A percentile compares a stretch with the other conserved stretches of the same genome.
Conservation (phyloP, 179 eudicot genomes). For the Drosera spatulata region DNA sequence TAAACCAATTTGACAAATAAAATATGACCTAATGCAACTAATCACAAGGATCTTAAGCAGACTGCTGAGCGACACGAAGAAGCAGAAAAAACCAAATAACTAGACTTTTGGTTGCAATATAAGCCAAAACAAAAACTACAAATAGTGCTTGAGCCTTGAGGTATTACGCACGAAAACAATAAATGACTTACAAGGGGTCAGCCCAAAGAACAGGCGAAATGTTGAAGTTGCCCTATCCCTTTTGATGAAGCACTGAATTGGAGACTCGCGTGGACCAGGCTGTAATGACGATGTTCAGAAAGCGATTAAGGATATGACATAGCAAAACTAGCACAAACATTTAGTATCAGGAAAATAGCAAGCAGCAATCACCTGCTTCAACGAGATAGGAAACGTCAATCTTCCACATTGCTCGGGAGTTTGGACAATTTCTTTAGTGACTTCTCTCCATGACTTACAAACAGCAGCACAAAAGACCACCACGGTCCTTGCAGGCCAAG, state of each 20-base stretch:
- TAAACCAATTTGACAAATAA: no score
- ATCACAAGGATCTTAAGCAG: no score
- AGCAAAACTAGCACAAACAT: neutral
- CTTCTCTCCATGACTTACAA: conserved; percentile 84
- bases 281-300: conserved; percentile 16
- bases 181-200: conserved; percentile 59
- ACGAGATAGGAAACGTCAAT: conserved; percentile 86
- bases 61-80: no score
- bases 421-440: conserved; percentile 86
- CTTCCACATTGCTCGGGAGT: conserved; percentile 87
- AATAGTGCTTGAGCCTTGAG: neutral
- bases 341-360: neutral
- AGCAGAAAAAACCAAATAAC: no score
- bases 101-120: neutral
- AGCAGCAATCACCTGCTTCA: conserved; percentile 57
- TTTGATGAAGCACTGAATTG: conserved; percentile 76
- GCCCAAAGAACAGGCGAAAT: conserved; percentile 56
- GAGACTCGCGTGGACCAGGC: conserved; percentile 82
- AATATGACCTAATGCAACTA: no score
- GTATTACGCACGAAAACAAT: neutral
- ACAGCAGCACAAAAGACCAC: conserved; percentile 83
- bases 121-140: neutral
- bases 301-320: neutral
- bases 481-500: conserved; percentile 81
- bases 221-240: conserved; percentile 63